phyloP scores from a whole-genome alignment of 1,139 yeast species.

The Magnusiomyces suaveolens region DNA sequence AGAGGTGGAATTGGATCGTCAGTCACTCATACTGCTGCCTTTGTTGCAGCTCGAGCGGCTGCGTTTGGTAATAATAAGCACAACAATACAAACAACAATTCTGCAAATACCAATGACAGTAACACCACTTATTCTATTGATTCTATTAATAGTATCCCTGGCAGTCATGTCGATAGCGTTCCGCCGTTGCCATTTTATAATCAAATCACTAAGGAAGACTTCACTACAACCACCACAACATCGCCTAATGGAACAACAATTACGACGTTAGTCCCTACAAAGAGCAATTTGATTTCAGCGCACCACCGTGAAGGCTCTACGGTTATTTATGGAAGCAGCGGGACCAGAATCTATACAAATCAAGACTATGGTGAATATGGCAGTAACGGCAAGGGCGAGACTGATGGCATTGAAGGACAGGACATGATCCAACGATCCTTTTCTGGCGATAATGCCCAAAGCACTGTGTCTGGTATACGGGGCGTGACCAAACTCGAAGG shows the following conservation, averaged over 20 bases:
- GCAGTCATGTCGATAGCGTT: slow-evolving; percentile 16
- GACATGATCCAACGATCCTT: not conserved
- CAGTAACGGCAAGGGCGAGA: not conserved
- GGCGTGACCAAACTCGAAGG: slow-evolving; percentile 13
- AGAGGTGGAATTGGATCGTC: slow-evolving; percentile 33
- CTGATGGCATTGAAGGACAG: slow-evolving; percentile 20
- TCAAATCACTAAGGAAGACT: slow-evolving; percentile 86
- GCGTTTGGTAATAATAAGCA: slow-evolving; percentile 1
- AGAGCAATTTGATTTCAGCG: slow-evolving; percentile 44
- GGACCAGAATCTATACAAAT: not conserved
- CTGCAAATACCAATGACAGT: not conserved
- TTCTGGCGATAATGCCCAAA: not conserved
- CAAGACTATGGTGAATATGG: not conserved
- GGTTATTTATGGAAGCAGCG: not conserved
- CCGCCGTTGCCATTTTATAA: slow-evolving; percentile 86
- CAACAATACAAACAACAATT: not conserved
- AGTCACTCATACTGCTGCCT: slow-evolving; percentile 12
- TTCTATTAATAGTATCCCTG: slow-evolving; percentile 10
- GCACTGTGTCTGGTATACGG: not conserved
- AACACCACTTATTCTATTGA: not conserved
- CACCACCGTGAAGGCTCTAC: slow-evolving; percentile 37
- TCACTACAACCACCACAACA: slow-evolving; percentile 72
- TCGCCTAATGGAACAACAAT: slow-evolving; percentile 90
- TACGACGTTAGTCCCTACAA: slow-evolving; percentile 78
- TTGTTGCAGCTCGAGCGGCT: slow-evolving; percentile 14